These are phyloP conservation scores for Halocafeteria seosinensis DNA, from an alignment of 108 stramenopile genomes.

Conservation along the genomic window DNA sequence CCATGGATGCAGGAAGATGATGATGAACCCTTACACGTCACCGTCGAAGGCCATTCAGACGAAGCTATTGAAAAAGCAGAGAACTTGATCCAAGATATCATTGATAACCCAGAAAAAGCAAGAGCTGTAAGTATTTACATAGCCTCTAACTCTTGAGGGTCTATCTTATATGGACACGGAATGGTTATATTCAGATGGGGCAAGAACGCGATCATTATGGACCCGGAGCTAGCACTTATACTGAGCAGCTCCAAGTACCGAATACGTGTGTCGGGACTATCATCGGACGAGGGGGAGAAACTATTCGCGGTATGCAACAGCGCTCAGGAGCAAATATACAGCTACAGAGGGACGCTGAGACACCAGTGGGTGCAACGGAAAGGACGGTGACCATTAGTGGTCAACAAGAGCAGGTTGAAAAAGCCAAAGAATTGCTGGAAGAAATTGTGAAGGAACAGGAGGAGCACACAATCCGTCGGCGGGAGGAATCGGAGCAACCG, in stretches of 20 bases:
- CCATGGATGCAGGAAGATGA: background rate
- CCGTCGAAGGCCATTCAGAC: background rate
- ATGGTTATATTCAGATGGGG: too few relatives aligned
- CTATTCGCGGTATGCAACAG: slow-evolving; percentile 73
- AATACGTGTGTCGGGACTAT: slow-evolving; percentile 77
- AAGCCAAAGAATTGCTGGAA: slow-evolving; percentile 27
- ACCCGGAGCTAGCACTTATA: background rate
- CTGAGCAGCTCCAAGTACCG: slow-evolving; percentile 37
- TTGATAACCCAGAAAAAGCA: background rate
- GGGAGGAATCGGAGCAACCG: background rate
- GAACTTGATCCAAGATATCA: background rate
- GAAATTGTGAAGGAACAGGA: too few relatives aligned
- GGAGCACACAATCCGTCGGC: too few relatives aligned
- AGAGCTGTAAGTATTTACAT: too few relatives aligned
- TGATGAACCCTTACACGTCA: background rate
- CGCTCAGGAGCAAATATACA: slow-evolving; percentile 70
- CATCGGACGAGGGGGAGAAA: slow-evolving; percentile 82
- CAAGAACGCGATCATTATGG: too few relatives aligned
- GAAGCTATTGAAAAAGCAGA: background rate
- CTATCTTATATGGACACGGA: too few relatives aligned
- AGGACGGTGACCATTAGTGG: slow-evolving; percentile 28
- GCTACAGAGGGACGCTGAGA: slow-evolving; percentile 61
- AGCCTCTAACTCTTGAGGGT: too few relatives aligned
- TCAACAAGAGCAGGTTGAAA: slow-evolving; percentile 26
- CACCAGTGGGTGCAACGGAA: slow-evolving; percentile 17